Base-by-base conservation (phyloP, 768 basidiomycete species). In the Serendipita sp. region DNA sequence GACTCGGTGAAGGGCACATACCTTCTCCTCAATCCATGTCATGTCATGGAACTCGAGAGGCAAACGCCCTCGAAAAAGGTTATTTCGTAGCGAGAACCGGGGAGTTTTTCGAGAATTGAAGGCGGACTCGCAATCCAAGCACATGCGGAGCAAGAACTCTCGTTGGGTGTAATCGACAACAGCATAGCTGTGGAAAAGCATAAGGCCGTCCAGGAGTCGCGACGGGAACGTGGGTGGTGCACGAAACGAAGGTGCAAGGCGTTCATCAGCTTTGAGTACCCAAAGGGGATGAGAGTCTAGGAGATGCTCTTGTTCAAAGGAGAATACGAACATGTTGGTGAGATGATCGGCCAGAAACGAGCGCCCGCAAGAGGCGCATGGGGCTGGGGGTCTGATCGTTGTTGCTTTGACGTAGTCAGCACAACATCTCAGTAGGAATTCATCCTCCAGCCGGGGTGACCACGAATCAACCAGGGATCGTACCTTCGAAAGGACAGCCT, bases 1-100 rank as follows among this genome's bases (percentile, higher is more conserved):
- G 1, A 58, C 69, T 15, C 68, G 52, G 64, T 73, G 71, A 3
- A 71, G 64, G 0, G 72, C 67, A 68, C 73, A 73, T 1, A 70
- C 69, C 68, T 41, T 41, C 13, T 41, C 41, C 41, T 41, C 41
- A 41, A 41, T 41, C 41, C 41, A 41, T 13, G 41, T 73, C 3
- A 74, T 18, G 45, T 72, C 69, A 1, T 38, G 18, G 38, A 73
- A 70, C n/a, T 69, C 11, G 16, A 56, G 46, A 48, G 72, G 71
- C 4, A 74, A 65, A 0, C 11, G 2, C 13, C 72, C 72, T 3
- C 70, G 51, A 51, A 58, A 74, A 1, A 74, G 54, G 8, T 68
- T 60, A 62, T 74, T 72, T 2, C 64, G 65, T 10, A 74, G 46
- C 32, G 71, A 44, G 67, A 68, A 70, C 11, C 30, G 32, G 10